A percentile compares a stretch with the other conserved stretches of the same genome.
phyloP scores from a whole-genome alignment of 345 rosid species.

The Citrus sp. region DNA sequence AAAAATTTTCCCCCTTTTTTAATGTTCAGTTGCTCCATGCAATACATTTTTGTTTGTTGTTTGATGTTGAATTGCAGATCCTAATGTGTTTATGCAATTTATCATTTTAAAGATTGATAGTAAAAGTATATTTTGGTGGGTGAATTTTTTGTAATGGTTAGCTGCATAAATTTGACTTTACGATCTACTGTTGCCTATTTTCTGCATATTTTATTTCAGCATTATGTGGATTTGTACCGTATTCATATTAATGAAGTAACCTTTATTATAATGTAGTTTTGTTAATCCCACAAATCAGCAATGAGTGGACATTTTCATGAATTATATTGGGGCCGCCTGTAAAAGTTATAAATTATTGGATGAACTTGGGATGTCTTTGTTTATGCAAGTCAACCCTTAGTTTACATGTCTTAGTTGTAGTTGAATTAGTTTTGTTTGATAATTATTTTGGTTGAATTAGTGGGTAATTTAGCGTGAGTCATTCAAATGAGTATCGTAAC shows the following conservation, averaged over 20 bases:
- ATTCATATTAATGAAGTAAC: conserved; percentile 6
- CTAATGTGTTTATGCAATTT: background rate
- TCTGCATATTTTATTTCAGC: conserved; percentile 7
- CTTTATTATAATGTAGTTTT: conserved; percentile 10
- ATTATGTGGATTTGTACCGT: background rate
- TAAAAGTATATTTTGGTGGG: conserved; percentile 6
- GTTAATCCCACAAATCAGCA: background rate
- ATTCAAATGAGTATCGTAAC: conserved; percentile 1
- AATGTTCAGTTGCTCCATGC: background rate
- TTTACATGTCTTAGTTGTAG: background rate
- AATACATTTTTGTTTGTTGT: background rate
- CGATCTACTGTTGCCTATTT: conserved; percentile 2
- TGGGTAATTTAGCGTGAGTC: background rate
- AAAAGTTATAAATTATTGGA: conserved; percentile 5
- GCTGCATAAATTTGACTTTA: conserved; percentile 18
- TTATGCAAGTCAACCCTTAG: conserved; percentile 20
- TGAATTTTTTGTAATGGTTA: conserved; percentile 20
- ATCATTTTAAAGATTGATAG: background rate
- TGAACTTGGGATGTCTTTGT: conserved; percentile 21
- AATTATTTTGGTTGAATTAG: background rate
- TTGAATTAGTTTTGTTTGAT: conserved; percentile 1
- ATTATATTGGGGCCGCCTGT: conserved; percentile 4
- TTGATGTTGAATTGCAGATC: conserved; percentile 18
- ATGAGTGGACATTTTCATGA: background rate
- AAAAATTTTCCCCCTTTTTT: background rate